A percentile compares a stretch with the other conserved stretches of the same genome.
Conservation (phyloP, 2,329 filamentous ascomycete genomes). For the Alternaria sp. region DNA sequence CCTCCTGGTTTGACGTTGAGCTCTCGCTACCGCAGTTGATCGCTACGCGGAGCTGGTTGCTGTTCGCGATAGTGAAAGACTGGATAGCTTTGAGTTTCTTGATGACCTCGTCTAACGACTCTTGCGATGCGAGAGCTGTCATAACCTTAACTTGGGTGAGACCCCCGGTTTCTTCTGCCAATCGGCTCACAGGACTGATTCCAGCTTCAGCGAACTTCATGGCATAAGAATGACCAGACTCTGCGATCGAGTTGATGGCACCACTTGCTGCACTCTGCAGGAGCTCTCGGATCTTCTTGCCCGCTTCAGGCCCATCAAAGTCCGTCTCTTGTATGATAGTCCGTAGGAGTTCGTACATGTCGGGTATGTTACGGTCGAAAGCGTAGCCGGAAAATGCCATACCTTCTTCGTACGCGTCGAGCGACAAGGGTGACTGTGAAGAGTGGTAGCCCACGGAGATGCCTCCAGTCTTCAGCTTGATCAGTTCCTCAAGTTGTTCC, state of each 20-base stretch:
- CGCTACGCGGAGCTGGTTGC: constrained; percentile 74
- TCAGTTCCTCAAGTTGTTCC: constrained; percentile 93
- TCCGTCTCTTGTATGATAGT: constrained; percentile 85
- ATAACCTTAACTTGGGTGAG: constrained; percentile 87
- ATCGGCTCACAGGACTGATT: constrained; percentile 72
- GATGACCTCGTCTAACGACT: constrained; percentile 77
- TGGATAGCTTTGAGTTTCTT: constrained; percentile 86
- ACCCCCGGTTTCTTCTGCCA: constrained; percentile 87
- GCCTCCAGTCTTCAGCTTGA: constrained; percentile 95
- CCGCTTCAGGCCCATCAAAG: constrained; percentile 83
- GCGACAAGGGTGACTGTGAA: constrained; percentile 76
- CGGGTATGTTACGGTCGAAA: constrained; percentile 85
- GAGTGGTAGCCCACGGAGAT: constrained; percentile 84
- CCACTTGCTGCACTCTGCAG: constrained; percentile 87
- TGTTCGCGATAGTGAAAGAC: constrained; percentile 72
- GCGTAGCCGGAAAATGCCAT: constrained; percentile 85
- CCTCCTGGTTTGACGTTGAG: constrained; percentile 70
- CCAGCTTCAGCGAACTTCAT: constrained; percentile 82
- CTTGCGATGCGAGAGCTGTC: constrained; percentile 76
- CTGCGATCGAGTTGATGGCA: constrained; percentile 89
- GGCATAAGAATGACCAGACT: constrained; percentile 86
- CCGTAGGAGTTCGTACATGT: constrained; percentile 86
- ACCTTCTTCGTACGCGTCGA: constrained; percentile 76
- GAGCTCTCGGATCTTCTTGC: constrained; percentile 82
- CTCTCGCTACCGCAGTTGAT: constrained; percentile 85